These are phyloP conservation scores for Neolentinus lepideus DNA, from an alignment of 1,284 basidiomycete genomes.

Conservation along the genomic window DNA sequence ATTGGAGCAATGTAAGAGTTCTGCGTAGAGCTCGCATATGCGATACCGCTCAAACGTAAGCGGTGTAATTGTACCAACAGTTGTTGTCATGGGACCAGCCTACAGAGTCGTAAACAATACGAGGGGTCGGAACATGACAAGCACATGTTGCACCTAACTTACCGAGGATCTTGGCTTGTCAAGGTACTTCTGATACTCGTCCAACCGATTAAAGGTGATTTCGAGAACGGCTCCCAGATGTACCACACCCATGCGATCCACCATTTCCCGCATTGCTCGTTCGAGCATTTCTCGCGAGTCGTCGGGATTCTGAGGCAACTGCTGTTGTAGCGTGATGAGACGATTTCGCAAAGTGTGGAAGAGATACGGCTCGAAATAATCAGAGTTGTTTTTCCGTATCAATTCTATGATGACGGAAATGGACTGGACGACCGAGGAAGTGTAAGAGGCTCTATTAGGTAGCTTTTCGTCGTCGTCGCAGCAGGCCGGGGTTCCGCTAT, in stretches of 20 bases:
- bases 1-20: slow-evolving; percentile 96
- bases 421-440: slow-evolving; percentile 84
- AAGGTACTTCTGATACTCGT: slow-evolving; percentile 69
- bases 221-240: slow-evolving; percentile 83
- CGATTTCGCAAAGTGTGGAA: slow-evolving; percentile 92
- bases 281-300: slow-evolving; percentile 71
- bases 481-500: background rate
- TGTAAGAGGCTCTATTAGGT: slow-evolving; percentile 72
- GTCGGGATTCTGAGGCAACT: slow-evolving; percentile 41
- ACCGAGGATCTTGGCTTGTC: slow-evolving; percentile 71
- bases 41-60: slow-evolving; percentile 94
- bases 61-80: slow-evolving; percentile 65
- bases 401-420: slow-evolving; percentile 93
- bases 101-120: slow-evolving; percentile 20
- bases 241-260: slow-evolving; percentile 89
- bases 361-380: slow-evolving; percentile 98
- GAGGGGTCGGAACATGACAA: too few relatives aligned
- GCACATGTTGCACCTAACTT: too few relatives aligned
- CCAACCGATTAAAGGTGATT: slow-evolving; percentile 69
- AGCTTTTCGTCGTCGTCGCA: slow-evolving; percentile 19
- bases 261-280: slow-evolving; percentile 79
- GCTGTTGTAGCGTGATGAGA: slow-evolving; percentile 82
- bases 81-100: slow-evolving; percentile 64
- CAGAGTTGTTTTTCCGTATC: slow-evolving; percentile 97
- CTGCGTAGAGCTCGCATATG: slow-evolving; percentile 97